Percentiles rank a stretch among this genome's conserved stretches.
phyloP scores from a whole-genome alignment of 345 rosid species.

The Diplotaxis tenuifolia region DNA sequence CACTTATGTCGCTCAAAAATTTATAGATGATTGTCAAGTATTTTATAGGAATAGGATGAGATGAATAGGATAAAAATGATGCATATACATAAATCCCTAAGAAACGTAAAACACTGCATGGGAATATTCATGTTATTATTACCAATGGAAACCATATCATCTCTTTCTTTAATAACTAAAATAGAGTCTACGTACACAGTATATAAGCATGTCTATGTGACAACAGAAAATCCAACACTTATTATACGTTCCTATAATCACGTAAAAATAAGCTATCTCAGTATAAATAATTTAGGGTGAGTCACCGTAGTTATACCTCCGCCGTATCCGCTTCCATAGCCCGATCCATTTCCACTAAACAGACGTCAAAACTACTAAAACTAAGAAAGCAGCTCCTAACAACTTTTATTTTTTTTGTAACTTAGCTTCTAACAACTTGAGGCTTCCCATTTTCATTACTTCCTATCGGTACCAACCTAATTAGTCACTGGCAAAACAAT shows the following conservation, averaged over 20 bases:
- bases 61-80: too few relatives aligned
- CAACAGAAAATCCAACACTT: slow-evolving; percentile 10
- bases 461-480: not conserved
- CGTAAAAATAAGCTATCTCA: not conserved
- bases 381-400: slow-evolving; percentile 23
- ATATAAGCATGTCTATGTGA: slow-evolving; percentile 17
- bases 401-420: too few relatives aligned
- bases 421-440: slow-evolving; percentile 11
- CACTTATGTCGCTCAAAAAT: too few relatives aligned
- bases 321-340: slow-evolving; percentile 37
- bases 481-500: not conserved
- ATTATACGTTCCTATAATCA: not conserved
- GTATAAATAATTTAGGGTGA: slow-evolving; percentile 11
- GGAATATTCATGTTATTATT: not conserved
- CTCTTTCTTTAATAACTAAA: slow-evolving; percentile 6
- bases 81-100: not conserved
- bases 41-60: too few relatives aligned
- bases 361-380: slow-evolving; percentile 29
- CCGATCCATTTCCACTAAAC: too few relatives aligned
- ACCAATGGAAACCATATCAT: not conserved
- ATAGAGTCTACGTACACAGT: not conserved
- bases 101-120: slow-evolving; percentile 8
- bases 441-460: slow-evolving; percentile 17
- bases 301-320: slow-evolving; percentile 20
- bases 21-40: too few relatives aligned